These are phyloP conservation scores for Henckelia pumila DNA, from an alignment of 257 asterid genomes.

Conservation along the genomic window DNA sequence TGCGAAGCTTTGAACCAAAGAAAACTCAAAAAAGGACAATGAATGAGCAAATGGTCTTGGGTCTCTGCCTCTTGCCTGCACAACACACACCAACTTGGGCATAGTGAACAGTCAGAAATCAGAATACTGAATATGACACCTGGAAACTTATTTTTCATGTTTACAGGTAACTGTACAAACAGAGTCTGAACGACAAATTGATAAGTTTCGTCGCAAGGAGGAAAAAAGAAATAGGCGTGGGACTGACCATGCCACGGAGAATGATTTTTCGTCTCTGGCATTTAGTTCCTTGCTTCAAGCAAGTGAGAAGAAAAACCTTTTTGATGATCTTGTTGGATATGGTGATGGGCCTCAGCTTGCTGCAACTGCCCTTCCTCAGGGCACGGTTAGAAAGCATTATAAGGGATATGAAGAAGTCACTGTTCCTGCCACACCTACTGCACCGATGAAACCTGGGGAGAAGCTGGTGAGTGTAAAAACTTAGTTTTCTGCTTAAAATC, in stretches of 20 bases:
- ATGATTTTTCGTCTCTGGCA: constrained; percentile 55
- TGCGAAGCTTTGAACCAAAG: too few species aligned
- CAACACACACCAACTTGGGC: too few species aligned
- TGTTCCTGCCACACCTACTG: constrained; percentile 85
- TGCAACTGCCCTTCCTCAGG: constrained; percentile 85
- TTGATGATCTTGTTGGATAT: constrained; percentile 83
- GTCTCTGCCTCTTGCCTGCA: too few species aligned
- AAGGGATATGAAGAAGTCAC: constrained; percentile 95
- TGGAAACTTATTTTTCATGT: constrained; percentile 18
- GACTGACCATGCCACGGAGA: constrained; percentile 66
- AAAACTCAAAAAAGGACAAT: too few species aligned
- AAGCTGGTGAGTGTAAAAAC: constrained; percentile 55
- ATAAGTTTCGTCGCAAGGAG: constrained; percentile 94
- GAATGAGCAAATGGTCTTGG: too few species aligned
- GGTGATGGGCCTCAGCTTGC: constrained; percentile 70
- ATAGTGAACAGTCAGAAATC: too few species aligned
- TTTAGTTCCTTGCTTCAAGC: constrained; percentile 90
- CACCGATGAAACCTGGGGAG: constrained; percentile 96
- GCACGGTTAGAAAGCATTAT: constrained; percentile 73
- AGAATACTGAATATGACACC: constrained; percentile 23
- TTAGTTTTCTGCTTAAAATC: neutral
- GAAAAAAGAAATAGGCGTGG: constrained; percentile 86
- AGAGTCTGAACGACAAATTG: constrained; percentile 81
- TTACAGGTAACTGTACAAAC: constrained; percentile 91
- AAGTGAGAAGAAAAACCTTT: constrained; percentile 72